Percentiles rank a stretch among this genome's conserved stretches.
Conservation (phyloP, 305 asterid genomes). For the Fraxinus sp. region DNA sequence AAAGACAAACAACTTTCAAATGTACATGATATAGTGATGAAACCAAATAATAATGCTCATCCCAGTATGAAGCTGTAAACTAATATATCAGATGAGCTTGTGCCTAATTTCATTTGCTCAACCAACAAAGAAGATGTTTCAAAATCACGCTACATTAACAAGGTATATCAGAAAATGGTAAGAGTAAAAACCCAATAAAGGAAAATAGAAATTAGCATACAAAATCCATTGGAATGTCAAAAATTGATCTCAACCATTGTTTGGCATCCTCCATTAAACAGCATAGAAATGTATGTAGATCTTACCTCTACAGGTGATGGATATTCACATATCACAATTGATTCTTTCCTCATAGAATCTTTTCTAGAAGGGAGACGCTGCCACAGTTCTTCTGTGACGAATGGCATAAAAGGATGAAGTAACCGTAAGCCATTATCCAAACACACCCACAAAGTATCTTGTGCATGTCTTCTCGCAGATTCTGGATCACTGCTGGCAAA, state of each 20-base stretch:
- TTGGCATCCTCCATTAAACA: neutral
- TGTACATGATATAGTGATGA: neutral
- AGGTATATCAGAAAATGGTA: neutral
- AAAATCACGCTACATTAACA: neutral
- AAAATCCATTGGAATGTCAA: neutral
- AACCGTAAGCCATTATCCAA: conserved; percentile 76
- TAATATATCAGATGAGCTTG: neutral
- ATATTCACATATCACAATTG: conserved; percentile 77
- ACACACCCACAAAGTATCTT: conserved; percentile 87
- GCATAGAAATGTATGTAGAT: neutral
- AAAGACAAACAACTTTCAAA: neutral
- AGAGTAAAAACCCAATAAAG: neutral
- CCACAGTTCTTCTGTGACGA: conserved; percentile 91
- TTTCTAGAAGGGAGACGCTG: conserved; percentile 79
- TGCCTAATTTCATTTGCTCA: neutral
- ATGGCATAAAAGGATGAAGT: conserved; percentile 98
- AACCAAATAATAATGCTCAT: neutral
- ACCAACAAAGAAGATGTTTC: neutral
- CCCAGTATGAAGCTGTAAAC: neutral
- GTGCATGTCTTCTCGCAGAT: conserved; percentile 59
- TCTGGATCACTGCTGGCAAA: conserved; percentile 52
- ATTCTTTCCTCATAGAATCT: conserved; percentile 62
- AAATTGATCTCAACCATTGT: neutral
- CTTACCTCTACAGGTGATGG: conserved; percentile 72
- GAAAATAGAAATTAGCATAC: neutral